These are phyloP conservation scores for Fusarium sambucinum DNA, from an alignment of 2,329 filamentous ascomycete genomes.

Conservation along the genomic window DNA sequence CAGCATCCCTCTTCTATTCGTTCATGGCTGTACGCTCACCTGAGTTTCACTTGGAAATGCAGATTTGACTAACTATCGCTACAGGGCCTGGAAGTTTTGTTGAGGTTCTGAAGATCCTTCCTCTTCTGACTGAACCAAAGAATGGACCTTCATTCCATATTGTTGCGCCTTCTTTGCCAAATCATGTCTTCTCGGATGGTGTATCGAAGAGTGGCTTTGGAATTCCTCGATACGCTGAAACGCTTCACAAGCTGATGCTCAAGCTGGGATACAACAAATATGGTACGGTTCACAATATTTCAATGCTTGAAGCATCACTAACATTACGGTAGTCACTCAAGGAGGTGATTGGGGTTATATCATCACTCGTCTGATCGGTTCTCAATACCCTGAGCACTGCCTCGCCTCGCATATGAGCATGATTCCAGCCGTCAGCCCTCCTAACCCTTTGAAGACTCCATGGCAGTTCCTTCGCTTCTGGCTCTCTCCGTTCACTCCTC, in stretches of 20 bases:
- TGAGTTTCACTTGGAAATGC: not conserved
- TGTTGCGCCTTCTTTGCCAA: not conserved
- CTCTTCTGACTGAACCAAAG: not conserved
- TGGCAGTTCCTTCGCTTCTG: constrained; percentile 2
- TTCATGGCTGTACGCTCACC: constrained; percentile 1
- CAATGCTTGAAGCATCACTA: fast-evolving
- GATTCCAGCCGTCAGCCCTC: not conserved
- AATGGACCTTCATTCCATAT: not conserved
- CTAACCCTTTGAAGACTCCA: not conserved
- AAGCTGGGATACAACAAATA: not conserved
- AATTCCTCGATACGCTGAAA: not conserved
- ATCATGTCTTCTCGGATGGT: not conserved
- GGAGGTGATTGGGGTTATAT: not conserved
- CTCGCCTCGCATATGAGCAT: not conserved
- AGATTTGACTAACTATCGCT: not conserved
- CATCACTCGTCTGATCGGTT: not conserved
- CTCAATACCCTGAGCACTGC: not conserved
- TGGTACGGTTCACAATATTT: not conserved
- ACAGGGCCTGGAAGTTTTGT: not conserved
- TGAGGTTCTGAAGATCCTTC: not conserved
- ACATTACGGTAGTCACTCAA: not conserved
- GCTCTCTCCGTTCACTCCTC: not conserved
- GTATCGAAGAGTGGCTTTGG: not conserved
- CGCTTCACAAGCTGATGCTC: not conserved
- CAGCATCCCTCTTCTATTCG: not conserved